These are phyloP conservation scores for Botrytis tulipae DNA, from an alignment of 2,329 filamentous ascomycete species.

Conservation along the genomic window DNA sequence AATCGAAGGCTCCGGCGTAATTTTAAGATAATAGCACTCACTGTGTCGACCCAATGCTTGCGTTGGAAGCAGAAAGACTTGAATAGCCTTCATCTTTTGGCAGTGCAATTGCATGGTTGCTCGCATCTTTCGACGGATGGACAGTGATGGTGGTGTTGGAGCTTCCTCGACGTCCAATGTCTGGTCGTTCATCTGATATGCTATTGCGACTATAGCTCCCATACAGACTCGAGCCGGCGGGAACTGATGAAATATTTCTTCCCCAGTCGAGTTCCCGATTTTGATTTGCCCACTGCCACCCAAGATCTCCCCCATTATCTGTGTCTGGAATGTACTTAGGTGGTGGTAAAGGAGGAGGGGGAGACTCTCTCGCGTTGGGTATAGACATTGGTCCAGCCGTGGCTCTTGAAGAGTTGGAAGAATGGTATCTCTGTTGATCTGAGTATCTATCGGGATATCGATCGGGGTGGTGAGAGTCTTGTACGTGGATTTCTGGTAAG, in stretches of 20 bases:
- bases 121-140: constrained; percentile 42
- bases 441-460: constrained; percentile 32
- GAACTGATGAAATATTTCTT: constrained; percentile 43
- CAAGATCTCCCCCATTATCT: constrained; percentile 53
- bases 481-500: constrained; percentile 45
- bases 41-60: constrained; percentile 37
- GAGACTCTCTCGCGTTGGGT: constrained; percentile 51
- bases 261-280: constrained; percentile 48
- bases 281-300: constrained; percentile 58
- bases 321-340: constrained; percentile 56
- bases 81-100: constrained; percentile 40
- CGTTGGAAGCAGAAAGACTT: constrained; percentile 39
- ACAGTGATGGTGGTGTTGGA: constrained; percentile 44
- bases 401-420: constrained; percentile 41
- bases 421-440: constrained; percentile 34
- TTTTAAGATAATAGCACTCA: constrained; percentile 29
- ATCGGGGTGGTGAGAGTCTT: constrained; percentile 42
- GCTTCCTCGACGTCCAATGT: constrained; percentile 39
- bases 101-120: not conserved
- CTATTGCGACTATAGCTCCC: constrained; percentile 43
- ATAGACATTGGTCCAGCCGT: constrained; percentile 60
- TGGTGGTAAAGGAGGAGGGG: constrained; percentile 64
- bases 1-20: not conserved
- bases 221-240: constrained; percentile 49
- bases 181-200: constrained; percentile 32